phyloP scores from a whole-genome alignment of 2,329 filamentous ascomycete genomes.

The Aureobasidium pullulans region DNA sequence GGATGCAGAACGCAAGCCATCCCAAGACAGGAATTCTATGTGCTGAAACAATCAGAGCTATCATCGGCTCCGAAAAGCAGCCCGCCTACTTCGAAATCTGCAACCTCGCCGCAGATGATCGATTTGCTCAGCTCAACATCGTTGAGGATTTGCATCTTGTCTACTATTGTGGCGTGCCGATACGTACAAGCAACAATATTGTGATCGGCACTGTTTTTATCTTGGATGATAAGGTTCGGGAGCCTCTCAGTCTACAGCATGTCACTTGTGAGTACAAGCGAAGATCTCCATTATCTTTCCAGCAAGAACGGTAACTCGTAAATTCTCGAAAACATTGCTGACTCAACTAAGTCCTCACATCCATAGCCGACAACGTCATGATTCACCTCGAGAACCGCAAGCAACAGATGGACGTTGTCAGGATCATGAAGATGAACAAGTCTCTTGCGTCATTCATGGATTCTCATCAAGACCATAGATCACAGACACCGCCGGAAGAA shows the following conservation, averaged over 20 bases:
- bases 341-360: conserved; percentile 47
- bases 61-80: conserved; percentile 21
- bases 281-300: no score
- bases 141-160: conserved; percentile 24
- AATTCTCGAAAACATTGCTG: conserved; percentile 16
- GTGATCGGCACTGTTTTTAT: conserved; percentile 27
- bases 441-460: conserved; percentile 22
- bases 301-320: no score
- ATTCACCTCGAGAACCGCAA: conserved; percentile 27
- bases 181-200: conserved; percentile 27
- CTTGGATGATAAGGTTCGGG: conserved; percentile 21
- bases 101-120: conserved; percentile 24
- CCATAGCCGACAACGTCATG: conserved; percentile 46
- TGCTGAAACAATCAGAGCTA: conserved; percentile 42
- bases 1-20: conserved; percentile 39
- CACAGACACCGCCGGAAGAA: not conserved
- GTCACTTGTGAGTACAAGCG: conserved; percentile 14
- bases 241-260: conserved; percentile 16
- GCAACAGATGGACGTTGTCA: conserved; percentile 27
- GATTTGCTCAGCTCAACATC: conserved; percentile 25
- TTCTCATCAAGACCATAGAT: conserved; percentile 9
- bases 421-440: conserved; percentile 22
- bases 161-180: conserved; percentile 29
- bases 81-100: conserved; percentile 30
- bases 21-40: conserved; percentile 54